phyloP scores from a whole-genome alignment of 2,329 filamentous ascomycete genomes.

The Calonectria hawksworthii region DNA sequence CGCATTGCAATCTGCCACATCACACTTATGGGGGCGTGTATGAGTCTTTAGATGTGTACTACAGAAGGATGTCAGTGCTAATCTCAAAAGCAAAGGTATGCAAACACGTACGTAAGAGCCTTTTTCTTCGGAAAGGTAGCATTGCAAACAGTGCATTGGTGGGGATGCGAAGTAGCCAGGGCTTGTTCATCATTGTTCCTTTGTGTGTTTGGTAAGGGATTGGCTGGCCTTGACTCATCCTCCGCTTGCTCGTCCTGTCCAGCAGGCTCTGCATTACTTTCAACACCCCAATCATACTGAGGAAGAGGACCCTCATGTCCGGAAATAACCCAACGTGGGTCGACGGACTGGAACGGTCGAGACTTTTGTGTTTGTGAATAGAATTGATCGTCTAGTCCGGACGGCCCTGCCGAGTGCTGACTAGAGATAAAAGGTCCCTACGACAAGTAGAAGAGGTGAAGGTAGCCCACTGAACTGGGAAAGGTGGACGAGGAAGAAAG shows the following conservation, averaged over 20 bases:
- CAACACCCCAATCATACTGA: neutral
- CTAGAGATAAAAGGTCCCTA: neutral
- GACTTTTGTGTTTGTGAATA: neutral
- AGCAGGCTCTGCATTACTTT: conserved; percentile 6
- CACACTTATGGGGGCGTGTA: neutral
- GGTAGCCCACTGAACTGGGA: neutral
- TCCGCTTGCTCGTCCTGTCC: conserved; percentile 17
- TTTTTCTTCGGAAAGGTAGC: neutral
- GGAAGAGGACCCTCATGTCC: conserved; percentile 15
- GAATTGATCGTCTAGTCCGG: neutral
- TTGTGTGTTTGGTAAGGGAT: neutral
- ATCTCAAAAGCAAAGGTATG: no score
- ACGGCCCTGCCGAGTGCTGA: neutral
- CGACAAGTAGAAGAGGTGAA: neutral
- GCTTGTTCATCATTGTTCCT: neutral
- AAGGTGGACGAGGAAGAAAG: neutral
- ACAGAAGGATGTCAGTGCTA: neutral
- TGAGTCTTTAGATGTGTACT: neutral
- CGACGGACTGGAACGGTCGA: neutral
- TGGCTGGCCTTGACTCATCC: neutral
- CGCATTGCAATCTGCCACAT: neutral
- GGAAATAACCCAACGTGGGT: neutral
- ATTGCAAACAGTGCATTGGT: neutral
- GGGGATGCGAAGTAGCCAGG: neutral
- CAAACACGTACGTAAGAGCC: neutral